Base-by-base conservation (phyloP, 1,284 basidiomycete species). In the Agaricales sp. region DNA sequence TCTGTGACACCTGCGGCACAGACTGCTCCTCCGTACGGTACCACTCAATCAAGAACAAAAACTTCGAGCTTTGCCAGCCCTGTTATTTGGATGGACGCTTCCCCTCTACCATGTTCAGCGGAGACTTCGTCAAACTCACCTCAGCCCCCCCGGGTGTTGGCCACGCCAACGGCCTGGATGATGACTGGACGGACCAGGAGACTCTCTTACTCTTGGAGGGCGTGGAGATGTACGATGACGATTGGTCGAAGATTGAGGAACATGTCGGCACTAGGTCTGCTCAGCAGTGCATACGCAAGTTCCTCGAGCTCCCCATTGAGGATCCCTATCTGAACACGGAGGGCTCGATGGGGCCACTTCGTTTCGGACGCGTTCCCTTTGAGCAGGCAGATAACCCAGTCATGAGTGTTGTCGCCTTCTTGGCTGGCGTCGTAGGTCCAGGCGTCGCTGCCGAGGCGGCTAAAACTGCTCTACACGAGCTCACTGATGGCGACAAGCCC, bases 1-100 rank as follows among this genome's bases (percentile, higher is more conserved):
- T 82, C 14, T 99, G 95, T 61, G 92, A 96, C 63, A 96, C 92
- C 0, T 98, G 94, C 64, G 93, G 92, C 20, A 82, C 87, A 2
- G 94, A 97, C 68, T 97, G 93, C 67, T 91, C 92, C 0, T 66
- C 78, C 2, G 71, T 87, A 16, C 85, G 94, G 19, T 99, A 98
- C 66, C 92, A 97, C 67, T 92, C 87, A 16, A 77, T 97, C 57
- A 97, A 94, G 63, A 82, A 87, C 58, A 92, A 92, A 61, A 87
- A 92, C 62, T 89, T 93, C 62, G 87, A 90, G 56, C 76, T 96
- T 38, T 95, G 92, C 58, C 77, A 85, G 6, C 74, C 88, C 16
- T 98, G 95, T 67, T 99, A 98, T 66, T 81, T 93, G 51, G 92
- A 95, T 53, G 95, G 95, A 1, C 87, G 95, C 39, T 99, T 99